Evolutionary conservation across 192 early-diverging fungal species (phyloP).

Genomic region (Haplosporangium gracile): DNA sequence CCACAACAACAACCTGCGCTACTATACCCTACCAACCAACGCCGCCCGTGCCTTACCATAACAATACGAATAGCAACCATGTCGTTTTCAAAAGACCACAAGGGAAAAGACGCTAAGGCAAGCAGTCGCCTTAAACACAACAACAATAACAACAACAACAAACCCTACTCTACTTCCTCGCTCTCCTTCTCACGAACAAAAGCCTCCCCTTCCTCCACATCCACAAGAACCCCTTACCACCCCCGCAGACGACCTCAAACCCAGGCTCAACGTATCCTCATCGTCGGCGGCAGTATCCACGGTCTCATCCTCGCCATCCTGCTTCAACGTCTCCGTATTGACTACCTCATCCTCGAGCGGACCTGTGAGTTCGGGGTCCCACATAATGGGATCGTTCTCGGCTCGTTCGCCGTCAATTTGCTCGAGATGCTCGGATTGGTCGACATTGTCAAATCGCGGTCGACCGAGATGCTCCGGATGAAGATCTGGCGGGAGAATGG

Average conservation of each 20-base stretch:
- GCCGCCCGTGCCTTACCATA: neutral
- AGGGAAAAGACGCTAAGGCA: neutral
- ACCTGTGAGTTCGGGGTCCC: neutral
- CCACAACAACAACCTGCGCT: neutral
- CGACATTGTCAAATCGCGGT: neutral
- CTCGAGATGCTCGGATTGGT: conserved; percentile 25
- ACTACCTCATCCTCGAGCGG: conserved; percentile 23
- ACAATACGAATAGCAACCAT: neutral
- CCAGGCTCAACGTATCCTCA: conserved; percentile 9
- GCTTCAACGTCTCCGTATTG: conserved; percentile 12
- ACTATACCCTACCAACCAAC: neutral
- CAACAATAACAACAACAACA: neutral
- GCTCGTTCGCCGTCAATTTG: conserved; percentile 4
- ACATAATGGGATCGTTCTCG: neutral
- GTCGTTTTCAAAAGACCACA: neutral
- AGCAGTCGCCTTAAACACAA: neutral
- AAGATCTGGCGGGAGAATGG: conserved; percentile 19
- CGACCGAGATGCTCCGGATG: neutral
- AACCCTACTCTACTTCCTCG: neutral
- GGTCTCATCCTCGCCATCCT: conserved; percentile 24
- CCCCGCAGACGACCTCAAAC: conserved; percentile 1
- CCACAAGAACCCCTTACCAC: neutral
- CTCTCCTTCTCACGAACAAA: neutral
- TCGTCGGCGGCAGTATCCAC: conserved; percentile 20
- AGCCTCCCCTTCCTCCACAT: conserved; percentile 4